Conservation (phyloP, 2,329 filamentous ascomycete species). For the Fusarium lateritium region DNA sequence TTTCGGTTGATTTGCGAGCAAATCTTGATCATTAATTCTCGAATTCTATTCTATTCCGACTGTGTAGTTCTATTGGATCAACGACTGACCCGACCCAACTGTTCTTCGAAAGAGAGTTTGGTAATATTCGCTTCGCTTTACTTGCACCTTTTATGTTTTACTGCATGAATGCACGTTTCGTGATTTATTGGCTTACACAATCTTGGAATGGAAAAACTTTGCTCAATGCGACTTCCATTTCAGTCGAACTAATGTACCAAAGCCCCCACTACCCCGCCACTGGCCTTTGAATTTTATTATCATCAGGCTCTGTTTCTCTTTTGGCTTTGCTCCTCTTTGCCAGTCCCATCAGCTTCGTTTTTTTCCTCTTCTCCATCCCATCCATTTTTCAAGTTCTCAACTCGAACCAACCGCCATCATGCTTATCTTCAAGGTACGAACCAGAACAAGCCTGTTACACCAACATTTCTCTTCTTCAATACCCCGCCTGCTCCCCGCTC, state of each 20-base stretch:
- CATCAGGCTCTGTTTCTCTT: slow-evolving; percentile 44
- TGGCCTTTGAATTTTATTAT: slow-evolving; percentile 49
- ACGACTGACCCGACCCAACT: not conserved
- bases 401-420: slow-evolving; percentile 68
- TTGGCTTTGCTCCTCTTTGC: slow-evolving; percentile 39
- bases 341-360: slow-evolving; percentile 37
- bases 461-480: not conserved
- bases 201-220: slow-evolving; percentile 25
- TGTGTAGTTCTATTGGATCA: slow-evolving; percentile 35
- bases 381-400: slow-evolving; percentile 38
- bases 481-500: slow-evolving; percentile 20
- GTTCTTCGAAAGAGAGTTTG: too few species aligned
- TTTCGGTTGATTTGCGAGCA: slow-evolving; percentile 1
- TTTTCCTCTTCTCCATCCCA: slow-evolving; percentile 29
- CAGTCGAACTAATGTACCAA: slow-evolving; percentile 30
- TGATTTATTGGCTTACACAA: slow-evolving; percentile 7
- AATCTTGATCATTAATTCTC: not conserved
- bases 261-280: slow-evolving; percentile 47
- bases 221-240: slow-evolving; percentile 19
- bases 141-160: not conserved
- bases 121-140: too few species aligned
- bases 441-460: slow-evolving; percentile 32
- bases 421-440: slow-evolving; percentile 78
- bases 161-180: not conserved
- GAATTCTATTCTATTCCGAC: not conserved